Conservation (phyloP, 306 rosid species). For the Inga laurina region DNA sequence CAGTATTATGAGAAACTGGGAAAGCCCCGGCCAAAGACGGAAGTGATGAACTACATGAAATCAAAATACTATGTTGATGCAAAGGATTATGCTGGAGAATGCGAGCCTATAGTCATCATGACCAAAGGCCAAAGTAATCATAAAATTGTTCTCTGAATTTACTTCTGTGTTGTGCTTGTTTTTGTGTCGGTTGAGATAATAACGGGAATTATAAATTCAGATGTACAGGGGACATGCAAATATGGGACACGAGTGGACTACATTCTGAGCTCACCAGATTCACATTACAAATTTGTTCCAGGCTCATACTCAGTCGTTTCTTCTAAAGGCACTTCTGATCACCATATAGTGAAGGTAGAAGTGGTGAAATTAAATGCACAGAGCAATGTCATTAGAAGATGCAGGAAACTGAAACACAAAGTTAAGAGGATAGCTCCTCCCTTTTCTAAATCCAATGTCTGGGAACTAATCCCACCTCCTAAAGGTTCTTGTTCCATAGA, state of each 20-base stretch:
- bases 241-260: constrained; percentile 91
- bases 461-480: constrained; percentile 48
- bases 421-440: constrained; percentile 48
- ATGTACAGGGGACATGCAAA: constrained; percentile 93
- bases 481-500: constrained; percentile 29
- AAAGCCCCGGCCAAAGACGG: constrained; percentile 76
- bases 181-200: not conserved
- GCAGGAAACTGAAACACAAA: constrained; percentile 49
- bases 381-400: constrained; percentile 46
- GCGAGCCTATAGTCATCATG: constrained; percentile 78
- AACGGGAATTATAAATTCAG: constrained; percentile 42
- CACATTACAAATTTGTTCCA: constrained; percentile 60
- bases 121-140: constrained; percentile 89
- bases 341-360: constrained; percentile 80
- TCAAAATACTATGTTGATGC: constrained; percentile 75
- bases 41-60: constrained; percentile 77
- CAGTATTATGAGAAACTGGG: constrained; percentile 86
- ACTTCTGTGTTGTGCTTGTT: constrained; percentile 14
- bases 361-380: constrained; percentile 40
- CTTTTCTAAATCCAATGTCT: constrained; percentile 48
- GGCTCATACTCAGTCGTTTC: constrained; percentile 83
- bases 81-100: constrained; percentile 76
- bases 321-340: constrained; percentile 89
- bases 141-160: not conserved
- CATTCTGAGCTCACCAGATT: constrained; percentile 58